Evolutionary conservation across 2,329 filamentous ascomycete species (phyloP), one percentile per base, ranked within the genome.

Genomic region (Xylariales sp.): DNA sequence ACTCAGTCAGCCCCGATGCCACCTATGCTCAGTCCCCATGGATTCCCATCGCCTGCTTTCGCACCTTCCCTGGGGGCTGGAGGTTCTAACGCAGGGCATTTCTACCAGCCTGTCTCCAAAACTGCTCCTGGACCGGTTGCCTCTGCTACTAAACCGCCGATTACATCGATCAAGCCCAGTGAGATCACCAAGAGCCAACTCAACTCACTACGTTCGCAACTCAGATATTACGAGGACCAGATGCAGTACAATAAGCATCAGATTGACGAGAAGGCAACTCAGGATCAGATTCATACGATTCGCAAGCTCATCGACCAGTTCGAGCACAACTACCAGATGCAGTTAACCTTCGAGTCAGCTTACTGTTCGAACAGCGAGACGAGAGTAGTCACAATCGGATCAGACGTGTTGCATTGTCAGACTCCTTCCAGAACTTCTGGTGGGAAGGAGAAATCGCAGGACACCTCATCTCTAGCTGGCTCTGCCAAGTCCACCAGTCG

Each of bases 131-230:
- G 45, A 21, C 16, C 11, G 15, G 18, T 16, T 6, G 12, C 18
- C 27, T 19, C 41, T 15, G 39, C 59, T 42, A 35, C 57, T 46
- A 52, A 53, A 31, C 68, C 71, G 10, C 75, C 71, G 3, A 64
- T 73, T 18, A 79, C 77, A n/a, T 80, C 77, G 5, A 81, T 81
- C 46, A 69, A 70, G 16, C 71, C 70, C 4, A 81, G 77, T 50
- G 73, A 78, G n/a, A 78, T 81, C 49, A 80, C 75, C 6, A 75
- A 65, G 53, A 76, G 73, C 49, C 77, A 81, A 49, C 69, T 81
- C 37, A 67, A 71, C 16, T 60, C 63, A 31, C 66, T 82, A 40
- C 69, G 68, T 29, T 51, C 55, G n/a, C 69, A 70, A n/a, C 64
- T 82, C 45, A 76, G 71, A 51, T 72, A 73, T 43, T 65, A 74